Base-by-base conservation (phyloP, 1,284 basidiomycete genomes). In the Cryptococcus sp. region DNA sequence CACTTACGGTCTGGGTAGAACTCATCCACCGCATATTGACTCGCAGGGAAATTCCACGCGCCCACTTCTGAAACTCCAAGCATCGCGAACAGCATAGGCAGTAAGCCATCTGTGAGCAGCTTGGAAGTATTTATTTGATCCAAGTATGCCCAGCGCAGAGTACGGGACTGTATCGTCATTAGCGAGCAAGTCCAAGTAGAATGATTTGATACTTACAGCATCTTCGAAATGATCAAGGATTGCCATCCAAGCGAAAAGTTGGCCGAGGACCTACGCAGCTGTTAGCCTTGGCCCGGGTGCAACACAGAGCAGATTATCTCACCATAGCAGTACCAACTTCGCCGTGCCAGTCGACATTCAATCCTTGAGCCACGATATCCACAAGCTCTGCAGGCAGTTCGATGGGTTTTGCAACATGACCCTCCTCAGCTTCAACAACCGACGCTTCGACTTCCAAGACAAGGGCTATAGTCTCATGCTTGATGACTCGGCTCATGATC, bases 221-320 rank as follows among this genome's bases (percentile, higher is more conserved):
- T 90, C 85, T 37, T 83, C 81, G 76, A 99, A 98, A 58, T 91
- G 83, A 69, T 95, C 90, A 64, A 98, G 88, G 0, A 89, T 72
- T 5, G 92, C 80, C 85, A 97, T 89, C 95, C 95, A 99, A 8
- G 84, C 84, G 4, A 98, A 81, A n/a, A 98, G 79, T 68, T 87
- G 64, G 11, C 64, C 68, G 15, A 69, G 48, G 45, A 66, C 54
- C 66, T 68, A 41, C 1, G 3, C 25, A 22, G 29, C 16, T 8
- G 41, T 54, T 20, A 50, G 29, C 26, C 17, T 5, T 15, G 5
- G 45, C 29, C 29, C 29, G 48, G 39, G 48, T 3, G 54, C 26
- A 20, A 46, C 38, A 3, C 4, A 46, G 25, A 4, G 5, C 43
- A 54, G 45, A 3, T 55, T 64, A 45, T 52, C 53, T 54, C 39